A percentile compares a stretch with the other conserved stretches of the same genome.
Evolutionary conservation across 768 basidiomycete genomes (phyloP).

Genomic region (Suillus paluster): DNA sequence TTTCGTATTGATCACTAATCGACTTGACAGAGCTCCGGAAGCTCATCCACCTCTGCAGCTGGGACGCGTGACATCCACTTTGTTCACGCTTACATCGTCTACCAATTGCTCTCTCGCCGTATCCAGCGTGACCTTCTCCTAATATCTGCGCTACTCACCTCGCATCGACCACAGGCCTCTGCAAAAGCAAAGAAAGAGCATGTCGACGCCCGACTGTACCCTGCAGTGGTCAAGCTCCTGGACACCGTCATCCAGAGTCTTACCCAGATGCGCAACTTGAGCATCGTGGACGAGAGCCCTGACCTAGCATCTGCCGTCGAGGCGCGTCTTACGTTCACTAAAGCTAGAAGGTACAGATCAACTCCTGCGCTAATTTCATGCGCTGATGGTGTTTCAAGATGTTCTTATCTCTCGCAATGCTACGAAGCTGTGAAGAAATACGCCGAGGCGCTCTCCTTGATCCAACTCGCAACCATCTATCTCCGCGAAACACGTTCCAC

Average conservation of each 20-base stretch:
- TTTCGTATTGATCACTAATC: conserved; percentile 5
- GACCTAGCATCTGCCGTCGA: conserved; percentile 83
- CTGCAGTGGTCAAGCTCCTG: conserved; percentile 85
- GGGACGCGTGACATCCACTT: conserved; percentile 78
- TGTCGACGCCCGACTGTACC: conserved; percentile 77
- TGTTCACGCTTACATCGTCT: conserved; percentile 85
- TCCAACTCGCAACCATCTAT: conserved; percentile 73
- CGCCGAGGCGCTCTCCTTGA: conserved; percentile 71
- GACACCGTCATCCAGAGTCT: conserved; percentile 87
- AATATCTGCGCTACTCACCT: conserved; percentile 62
- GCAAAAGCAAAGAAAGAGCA: conserved; percentile 45
- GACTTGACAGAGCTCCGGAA: conserved; percentile 45
- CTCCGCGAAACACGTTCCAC: conserved; percentile 71
- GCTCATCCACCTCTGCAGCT: conserved; percentile 39
- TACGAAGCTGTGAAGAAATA: conserved; percentile 73
- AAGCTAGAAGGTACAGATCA: conserved; percentile 65
- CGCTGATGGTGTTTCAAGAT: conserved; percentile 45
- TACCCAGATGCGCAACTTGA: conserved; percentile 80
- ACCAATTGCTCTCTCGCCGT: conserved; percentile 84
- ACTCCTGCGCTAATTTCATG: background rate
- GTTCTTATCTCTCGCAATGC: conserved; percentile 75
- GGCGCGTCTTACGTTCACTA: conserved; percentile 71
- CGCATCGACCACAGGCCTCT: conserved; percentile 38
- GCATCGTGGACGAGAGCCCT: conserved; percentile 86
- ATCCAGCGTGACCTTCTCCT: conserved; percentile 89